Conservation (phyloP, 2,329 filamentous ascomycete species). For the Trichoderma gracile region DNA sequence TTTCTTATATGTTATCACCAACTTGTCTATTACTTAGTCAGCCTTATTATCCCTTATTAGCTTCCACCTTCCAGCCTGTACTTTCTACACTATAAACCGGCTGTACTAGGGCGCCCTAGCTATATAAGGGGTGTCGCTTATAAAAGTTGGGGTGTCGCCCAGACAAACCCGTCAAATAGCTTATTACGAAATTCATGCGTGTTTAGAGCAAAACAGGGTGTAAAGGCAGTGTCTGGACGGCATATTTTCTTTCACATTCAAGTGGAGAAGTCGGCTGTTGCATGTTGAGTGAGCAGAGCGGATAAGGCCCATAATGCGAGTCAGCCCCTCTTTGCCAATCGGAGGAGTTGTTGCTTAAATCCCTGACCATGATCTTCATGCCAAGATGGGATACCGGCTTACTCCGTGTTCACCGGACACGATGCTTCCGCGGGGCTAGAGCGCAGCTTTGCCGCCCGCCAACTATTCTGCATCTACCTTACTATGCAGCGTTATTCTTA, state of each 20-base stretch:
- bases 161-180: too few species aligned
- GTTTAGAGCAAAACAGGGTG: background rate
- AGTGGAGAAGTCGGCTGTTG: slow-evolving; percentile 2
- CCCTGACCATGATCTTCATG: slow-evolving; percentile 16
- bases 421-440: background rate
- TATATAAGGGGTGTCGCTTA: too few species aligned
- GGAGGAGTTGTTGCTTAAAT: background rate
- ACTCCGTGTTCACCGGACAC: background rate
- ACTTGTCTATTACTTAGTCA: too few species aligned
- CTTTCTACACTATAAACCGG: too few species aligned
- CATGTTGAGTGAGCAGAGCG: background rate
- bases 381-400: background rate
- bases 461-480: too few species aligned
- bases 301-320: background rate
- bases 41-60: too few species aligned
- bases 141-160: too few species aligned
- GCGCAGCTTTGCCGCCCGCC: background rate
- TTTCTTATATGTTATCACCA: too few species aligned
- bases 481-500: too few species aligned
- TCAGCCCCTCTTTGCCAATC: slow-evolving; percentile 1
- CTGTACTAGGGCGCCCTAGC: too few species aligned
- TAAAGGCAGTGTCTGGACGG: background rate
- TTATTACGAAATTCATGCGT: background rate
- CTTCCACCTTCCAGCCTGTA: too few species aligned
- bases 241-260: background rate